These are phyloP conservation scores for Candida khao-thaluensis DNA, from an alignment of 805 yeast genomes.

Conservation along the genomic window DNA sequence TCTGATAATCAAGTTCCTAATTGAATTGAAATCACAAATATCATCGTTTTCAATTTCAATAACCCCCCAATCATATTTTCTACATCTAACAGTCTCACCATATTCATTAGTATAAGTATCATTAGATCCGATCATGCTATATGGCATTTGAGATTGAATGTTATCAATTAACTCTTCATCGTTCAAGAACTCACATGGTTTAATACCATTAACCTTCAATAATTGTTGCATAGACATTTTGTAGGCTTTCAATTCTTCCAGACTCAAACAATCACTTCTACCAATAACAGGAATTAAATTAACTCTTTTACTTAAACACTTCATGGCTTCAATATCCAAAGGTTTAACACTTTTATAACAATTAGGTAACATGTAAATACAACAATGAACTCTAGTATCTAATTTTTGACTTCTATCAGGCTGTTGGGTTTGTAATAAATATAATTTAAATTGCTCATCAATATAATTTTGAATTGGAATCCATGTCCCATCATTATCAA, in stretches of 20 bases:
- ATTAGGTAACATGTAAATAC: constrained; percentile 79
- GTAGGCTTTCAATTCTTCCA: constrained; percentile 24
- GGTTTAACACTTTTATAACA: constrained; percentile 50
- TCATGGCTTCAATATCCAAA: constrained; percentile 38
- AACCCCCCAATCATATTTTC: constrained; percentile 82
- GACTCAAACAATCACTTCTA: constrained; percentile 34
- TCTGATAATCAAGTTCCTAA: constrained; percentile 65
- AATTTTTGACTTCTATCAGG: constrained; percentile 26
- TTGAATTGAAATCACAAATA: constrained; percentile 72
- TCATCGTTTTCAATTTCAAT: constrained; percentile 76
- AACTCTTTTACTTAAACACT: constrained; percentile 29
- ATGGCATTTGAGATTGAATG: constrained; percentile 56
- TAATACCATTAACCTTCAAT: constrained; percentile 25
- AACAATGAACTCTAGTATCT: constrained; percentile 79
- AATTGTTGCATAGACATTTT: constrained; percentile 25
- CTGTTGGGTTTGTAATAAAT: constrained; percentile 67
- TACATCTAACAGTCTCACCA: constrained; percentile 59
- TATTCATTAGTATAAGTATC: constrained; percentile 23
- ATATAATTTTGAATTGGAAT: constrained; percentile 58
- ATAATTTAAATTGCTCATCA: constrained; percentile 71
- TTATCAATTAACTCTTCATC: constrained; percentile 28
- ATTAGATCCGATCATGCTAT: constrained; percentile 68
- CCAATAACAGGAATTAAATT: constrained; percentile 41
- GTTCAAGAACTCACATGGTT: constrained; percentile 30
- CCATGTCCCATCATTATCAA: constrained; percentile 46